These are phyloP conservation scores for Venturia aucupariae DNA, from an alignment of 2,329 filamentous ascomycete genomes.

Conservation along the genomic window DNA sequence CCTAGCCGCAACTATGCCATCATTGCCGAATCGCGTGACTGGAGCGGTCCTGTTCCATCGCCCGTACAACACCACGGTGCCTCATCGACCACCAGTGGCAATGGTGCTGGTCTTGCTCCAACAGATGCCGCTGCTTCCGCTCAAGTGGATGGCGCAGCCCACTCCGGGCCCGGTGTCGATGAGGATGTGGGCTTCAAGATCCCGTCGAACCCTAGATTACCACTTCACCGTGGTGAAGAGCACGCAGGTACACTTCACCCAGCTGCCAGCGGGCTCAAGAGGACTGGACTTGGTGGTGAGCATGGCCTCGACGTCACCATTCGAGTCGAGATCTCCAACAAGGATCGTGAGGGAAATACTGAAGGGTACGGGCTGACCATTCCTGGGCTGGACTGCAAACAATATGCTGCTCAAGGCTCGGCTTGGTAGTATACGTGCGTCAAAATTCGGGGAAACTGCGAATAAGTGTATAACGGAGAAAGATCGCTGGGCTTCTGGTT, in stretches of 20 bases:
- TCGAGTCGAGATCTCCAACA: conserved; percentile 38
- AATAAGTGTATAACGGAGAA: not conserved
- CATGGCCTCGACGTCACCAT: conserved; percentile 39
- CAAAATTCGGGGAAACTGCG: not conserved
- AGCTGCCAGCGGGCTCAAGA: conserved; percentile 46
- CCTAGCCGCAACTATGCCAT: conserved; percentile 56
- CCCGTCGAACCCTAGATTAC: conserved; percentile 54
- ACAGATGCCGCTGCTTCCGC: conserved; percentile 10
- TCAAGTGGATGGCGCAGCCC: not conserved
- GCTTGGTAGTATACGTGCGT: conserved; percentile 3
- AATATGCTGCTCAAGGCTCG: conserved; percentile 9
- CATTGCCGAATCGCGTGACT: conserved; percentile 43
- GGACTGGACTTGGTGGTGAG: conserved; percentile 34
- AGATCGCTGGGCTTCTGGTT: not conserved
- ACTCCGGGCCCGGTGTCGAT: conserved; percentile 8
- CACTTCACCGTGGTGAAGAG: conserved; percentile 68
- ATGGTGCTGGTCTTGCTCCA: conserved; percentile 13
- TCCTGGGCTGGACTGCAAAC: conserved; percentile 31
- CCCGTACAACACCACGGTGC: conserved; percentile 20
- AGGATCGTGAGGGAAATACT: conserved; percentile 35
- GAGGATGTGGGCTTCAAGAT: conserved; percentile 26
- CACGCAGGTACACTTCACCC: conserved; percentile 68
- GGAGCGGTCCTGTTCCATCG: not conserved
- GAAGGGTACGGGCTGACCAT: conserved; percentile 43
- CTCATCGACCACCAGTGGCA: conserved; percentile 18